phyloP scores from a whole-genome alignment of 1,139 yeast genomes.

The Diutina siamensis region DNA sequence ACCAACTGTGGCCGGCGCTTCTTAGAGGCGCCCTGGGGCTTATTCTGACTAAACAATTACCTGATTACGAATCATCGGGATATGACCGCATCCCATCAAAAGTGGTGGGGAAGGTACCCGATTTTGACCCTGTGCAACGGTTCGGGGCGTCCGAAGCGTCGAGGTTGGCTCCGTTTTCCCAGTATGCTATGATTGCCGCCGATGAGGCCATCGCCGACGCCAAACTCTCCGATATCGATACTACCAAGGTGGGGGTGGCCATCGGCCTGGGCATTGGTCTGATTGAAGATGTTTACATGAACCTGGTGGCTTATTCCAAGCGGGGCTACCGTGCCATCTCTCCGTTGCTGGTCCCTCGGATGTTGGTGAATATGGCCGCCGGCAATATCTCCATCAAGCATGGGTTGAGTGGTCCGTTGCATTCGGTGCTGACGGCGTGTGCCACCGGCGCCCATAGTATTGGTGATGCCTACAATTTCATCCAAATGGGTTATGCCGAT shows the following conservation, averaged over 20 bases:
- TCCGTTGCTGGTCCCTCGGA: slow-evolving; percentile 77
- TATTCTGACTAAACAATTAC: slow-evolving; percentile 37
- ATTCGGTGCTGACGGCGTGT: slow-evolving; percentile 88
- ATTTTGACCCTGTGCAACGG: slow-evolving; percentile 39
- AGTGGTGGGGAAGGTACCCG: slow-evolving; percentile 68
- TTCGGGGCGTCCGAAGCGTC: slow-evolving; percentile 37
- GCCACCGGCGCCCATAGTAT: slow-evolving; percentile 92
- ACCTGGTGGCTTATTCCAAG: slow-evolving; percentile 36
- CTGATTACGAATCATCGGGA: slow-evolving; percentile 31
- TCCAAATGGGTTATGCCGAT: slow-evolving; percentile 69
- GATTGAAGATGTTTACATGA: slow-evolving; percentile 59
- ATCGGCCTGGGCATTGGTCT: slow-evolving; percentile 94
- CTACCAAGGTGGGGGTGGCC: slow-evolving; percentile 56
- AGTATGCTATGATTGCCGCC: slow-evolving; percentile 1
- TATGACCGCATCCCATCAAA: slow-evolving; percentile 59
- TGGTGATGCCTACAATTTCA: slow-evolving; percentile 84
- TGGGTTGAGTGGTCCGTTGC: slow-evolving; percentile 75
- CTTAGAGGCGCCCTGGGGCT: slow-evolving; percentile 44
- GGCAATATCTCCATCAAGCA: slow-evolving; percentile 78
- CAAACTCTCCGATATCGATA: background rate
- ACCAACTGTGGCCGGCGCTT: slow-evolving; percentile 40
- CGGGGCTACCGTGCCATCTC: slow-evolving; percentile 64
- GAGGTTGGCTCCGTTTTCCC: slow-evolving; percentile 21
- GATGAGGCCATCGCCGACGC: slow-evolving; percentile 1
- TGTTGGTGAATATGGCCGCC: slow-evolving; percentile 88